These are phyloP conservation scores for Aspergillus sp. DNA, from an alignment of 2,329 filamentous ascomycete genomes.

Conservation along the genomic window DNA sequence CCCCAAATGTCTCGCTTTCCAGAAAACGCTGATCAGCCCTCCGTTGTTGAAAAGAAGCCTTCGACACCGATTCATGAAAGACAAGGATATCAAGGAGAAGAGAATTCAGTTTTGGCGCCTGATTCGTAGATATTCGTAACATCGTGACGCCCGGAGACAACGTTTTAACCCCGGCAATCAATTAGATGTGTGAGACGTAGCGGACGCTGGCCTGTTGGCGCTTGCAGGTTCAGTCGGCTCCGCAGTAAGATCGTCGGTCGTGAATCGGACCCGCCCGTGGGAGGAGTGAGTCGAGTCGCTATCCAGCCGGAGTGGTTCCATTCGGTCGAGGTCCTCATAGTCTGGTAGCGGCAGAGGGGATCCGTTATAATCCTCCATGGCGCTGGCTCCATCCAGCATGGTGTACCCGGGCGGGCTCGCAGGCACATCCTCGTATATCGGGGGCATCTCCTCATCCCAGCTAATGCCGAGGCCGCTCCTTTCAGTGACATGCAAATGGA, in stretches of 20 bases:
- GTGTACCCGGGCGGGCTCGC: slow-evolving; percentile 68
- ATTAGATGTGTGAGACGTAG: slow-evolving; percentile 6
- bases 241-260: slow-evolving; percentile 22
- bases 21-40: too few species aligned
- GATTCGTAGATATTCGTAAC: slow-evolving; percentile 9
- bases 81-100: not conserved
- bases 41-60: too few species aligned
- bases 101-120: not conserved
- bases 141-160: slow-evolving; percentile 5
- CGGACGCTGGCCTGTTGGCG: slow-evolving; percentile 8
- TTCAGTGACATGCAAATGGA: slow-evolving; percentile 72
- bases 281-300: slow-evolving; percentile 23
- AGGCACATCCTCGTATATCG: slow-evolving; percentile 88
- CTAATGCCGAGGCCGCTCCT: slow-evolving; percentile 78
- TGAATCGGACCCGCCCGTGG: slow-evolving; percentile 21
- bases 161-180: too few species aligned
- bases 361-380: slow-evolving; percentile 40
- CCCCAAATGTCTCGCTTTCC: too few species aligned
- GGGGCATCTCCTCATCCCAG: slow-evolving; percentile 94
- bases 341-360: slow-evolving; percentile 33
- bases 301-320: slow-evolving; percentile 29
- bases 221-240: slow-evolving; percentile 7
- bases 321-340: slow-evolving; percentile 38
- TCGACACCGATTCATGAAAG: too few species aligned
- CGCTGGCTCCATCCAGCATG: slow-evolving; percentile 29